Conservation (phyloP, 768 basidiomycete species). For the Leccinum sublutescens region DNA sequence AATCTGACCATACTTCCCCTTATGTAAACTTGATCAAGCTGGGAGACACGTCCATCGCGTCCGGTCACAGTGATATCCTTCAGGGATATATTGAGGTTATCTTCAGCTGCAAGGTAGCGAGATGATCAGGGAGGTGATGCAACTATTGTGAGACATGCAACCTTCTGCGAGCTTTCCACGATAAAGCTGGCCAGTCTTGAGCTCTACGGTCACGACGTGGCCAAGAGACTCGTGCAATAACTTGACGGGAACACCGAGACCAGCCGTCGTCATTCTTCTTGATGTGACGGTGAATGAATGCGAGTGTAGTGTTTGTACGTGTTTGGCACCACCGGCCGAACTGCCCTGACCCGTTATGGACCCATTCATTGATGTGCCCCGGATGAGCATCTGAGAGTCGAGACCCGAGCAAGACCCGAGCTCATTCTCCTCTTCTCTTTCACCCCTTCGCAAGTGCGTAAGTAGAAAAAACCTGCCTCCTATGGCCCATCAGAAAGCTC, state of each 20-base stretch:
- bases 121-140: slow-evolving; percentile 19
- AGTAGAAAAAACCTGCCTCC: background rate
- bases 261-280: slow-evolving; percentile 42
- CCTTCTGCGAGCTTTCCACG: slow-evolving; percentile 97
- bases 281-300: slow-evolving; percentile 10
- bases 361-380: background rate
- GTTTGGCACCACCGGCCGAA: slow-evolving; percentile 9
- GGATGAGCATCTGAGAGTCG: background rate
- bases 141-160: slow-evolving; percentile 19
- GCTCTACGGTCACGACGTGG: slow-evolving; percentile 95
- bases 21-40: slow-evolving; percentile 98
- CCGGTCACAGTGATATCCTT: slow-evolving; percentile 97
- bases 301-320: slow-evolving; percentile 16
- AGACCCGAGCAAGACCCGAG: background rate
- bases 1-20: slow-evolving; percentile 97
- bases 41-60: slow-evolving; percentile 96
- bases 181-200: slow-evolving; percentile 97
- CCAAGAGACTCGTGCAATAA: slow-evolving; percentile 95
- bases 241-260: slow-evolving; percentile 94
- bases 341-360: background rate
- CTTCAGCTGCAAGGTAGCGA: slow-evolving; percentile 70
- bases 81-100: slow-evolving; percentile 95
- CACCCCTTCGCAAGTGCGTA: background rate
- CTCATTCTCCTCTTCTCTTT: background rate
- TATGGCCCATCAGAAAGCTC: background rate